phyloP scores from a whole-genome alignment of 2,329 filamentous ascomycete species.

The Cladosporium austrohemisphaericum region DNA sequence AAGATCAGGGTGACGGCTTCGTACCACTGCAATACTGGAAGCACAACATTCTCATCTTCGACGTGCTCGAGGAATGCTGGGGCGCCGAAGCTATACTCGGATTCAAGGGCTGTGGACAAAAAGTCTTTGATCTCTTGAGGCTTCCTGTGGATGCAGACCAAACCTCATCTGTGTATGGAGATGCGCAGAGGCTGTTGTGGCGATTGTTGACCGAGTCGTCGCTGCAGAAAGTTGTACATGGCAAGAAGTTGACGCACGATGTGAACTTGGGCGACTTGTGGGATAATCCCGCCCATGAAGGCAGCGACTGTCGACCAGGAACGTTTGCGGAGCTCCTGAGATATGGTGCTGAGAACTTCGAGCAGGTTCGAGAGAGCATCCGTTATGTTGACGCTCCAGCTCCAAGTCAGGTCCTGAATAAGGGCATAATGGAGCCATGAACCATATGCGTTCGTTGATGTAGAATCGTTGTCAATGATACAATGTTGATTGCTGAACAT shows the following conservation, averaged over 20 bases:
- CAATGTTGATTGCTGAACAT: no score
- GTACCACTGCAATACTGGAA: conserved; percentile 18
- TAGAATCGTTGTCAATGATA: no score
- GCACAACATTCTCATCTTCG: conserved; percentile 17
- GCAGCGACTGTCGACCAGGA: conserved; percentile 26
- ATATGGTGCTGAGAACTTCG: conserved; percentile 31
- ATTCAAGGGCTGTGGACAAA: conserved; percentile 16
- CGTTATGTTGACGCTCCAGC: conserved; percentile 12
- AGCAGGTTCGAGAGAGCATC: conserved; percentile 23
- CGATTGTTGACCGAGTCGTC: conserved; percentile 24
- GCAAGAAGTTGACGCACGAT: conserved; percentile 26
- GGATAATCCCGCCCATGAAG: conserved; percentile 27
- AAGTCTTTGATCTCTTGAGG: conserved; percentile 11
- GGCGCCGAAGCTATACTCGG: conserved; percentile 18
- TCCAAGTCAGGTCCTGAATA: conserved; percentile 7
- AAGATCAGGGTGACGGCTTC: conserved; percentile 14
- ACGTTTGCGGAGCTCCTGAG: conserved; percentile 32
- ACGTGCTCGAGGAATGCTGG: conserved; percentile 20
- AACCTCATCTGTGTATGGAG: conserved; percentile 2
- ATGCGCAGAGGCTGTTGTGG: conserved; percentile 22
- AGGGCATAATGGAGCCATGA: no score
- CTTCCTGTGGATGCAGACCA: conserved; percentile 7
- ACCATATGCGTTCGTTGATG: no score
- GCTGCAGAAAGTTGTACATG: conserved; percentile 31
- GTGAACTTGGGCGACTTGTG: conserved; percentile 26